Base-by-base conservation (phyloP, 2,329 filamentous ascomycete species). In the Cryphonectria japonica region DNA sequence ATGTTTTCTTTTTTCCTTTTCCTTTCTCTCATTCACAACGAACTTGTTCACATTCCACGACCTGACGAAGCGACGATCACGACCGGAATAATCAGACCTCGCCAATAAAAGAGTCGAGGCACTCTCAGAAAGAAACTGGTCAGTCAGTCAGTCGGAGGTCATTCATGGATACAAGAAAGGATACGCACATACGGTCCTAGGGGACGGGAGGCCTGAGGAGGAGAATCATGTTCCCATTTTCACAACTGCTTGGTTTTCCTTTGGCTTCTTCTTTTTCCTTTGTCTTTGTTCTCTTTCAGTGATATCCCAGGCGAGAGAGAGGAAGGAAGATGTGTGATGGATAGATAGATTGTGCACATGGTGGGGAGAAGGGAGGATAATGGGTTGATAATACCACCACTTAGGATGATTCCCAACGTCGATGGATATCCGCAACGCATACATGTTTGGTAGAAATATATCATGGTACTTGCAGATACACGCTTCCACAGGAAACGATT, bases 21-120 rank as follows among this genome's bases (percentile, higher is more conserved):
- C 64, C 1, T 57, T 57, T 13, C 22, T 26, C 29, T n/a, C 14
- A 22, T 46, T 22, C 1, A 22, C 16, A 5, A n/a, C 19, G 6
- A n/a, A 22, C 1, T 13, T 37, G 26, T 29, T 26, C 22, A n/a
- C n/a, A 32, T 46, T 50, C 41, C 4, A 73, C 66, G 68, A 68
- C 66, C 68, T 73, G 54, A 72, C 71, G 68, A 73, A 46, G 70
- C 65, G 46, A 74, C 68, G 69, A 72, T 69, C 63, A 67, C 37
- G 67, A 74, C 71, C 69, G 64, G 64, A 50, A 71, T 68, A 61
- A 52, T 70, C 69, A 70, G 19, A n/a, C 52, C 68, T 71, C 41
- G 54, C 59, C 1, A 32, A 19, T 6, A 46, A 46, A 46, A 50
- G 34, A 69, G 50, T n/a, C 3, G 54, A 71, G 29, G 39, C 22